Base-by-base conservation (phyloP, 768 basidiomycete genomes). In the Thelephora aurantiotincta region DNA sequence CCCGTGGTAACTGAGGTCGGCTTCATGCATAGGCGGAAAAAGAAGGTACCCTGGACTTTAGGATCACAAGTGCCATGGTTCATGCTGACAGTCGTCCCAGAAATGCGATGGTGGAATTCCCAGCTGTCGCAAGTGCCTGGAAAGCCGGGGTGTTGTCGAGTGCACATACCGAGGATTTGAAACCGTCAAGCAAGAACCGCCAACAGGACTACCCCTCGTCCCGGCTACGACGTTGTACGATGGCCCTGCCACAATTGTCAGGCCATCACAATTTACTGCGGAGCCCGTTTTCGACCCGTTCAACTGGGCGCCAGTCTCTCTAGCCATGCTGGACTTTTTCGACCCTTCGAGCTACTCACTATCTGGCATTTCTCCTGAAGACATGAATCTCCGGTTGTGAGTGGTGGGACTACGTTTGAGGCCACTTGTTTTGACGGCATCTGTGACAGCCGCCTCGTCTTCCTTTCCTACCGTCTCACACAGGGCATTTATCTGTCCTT, bases 401-500 rank as follows among this genome's bases (percentile, higher is more conserved):
- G 38, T 41, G 16, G 38, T 9, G 18, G 9, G 2, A 16, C 20
- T 14, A 41, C 16, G 38, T 16, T 14, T 16, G 12, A 14, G 22
- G 16, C 22, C 14, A 4, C 4, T 41, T 18, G 14, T 41, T 14
- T 18, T 41, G 22, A 18, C 12, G 12, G 22, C 22, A 41, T 14
- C 4, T 22, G 16, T 4, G 16, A 22, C 14, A 58, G 59, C 38
- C 59, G 59, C 11, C 33, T 50, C 6, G 50, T 52, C 6, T 60
- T 55, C 36, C 46, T 55, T 18, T 52, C 47, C 9, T 57, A 60
- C 33, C 48, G 54, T 14, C 50, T 50, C 11, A 54, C 56, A 26
- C 46, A 54, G 11, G 59, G 59, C 23, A 42, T 57, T 30, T 52
- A 50, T 48, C 50, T 52, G 34, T 51, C 47, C 14, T 37, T 41